Percentiles rank a stretch among this genome's conserved stretches.
phyloP scores from a whole-genome alignment of 306 rosid genomes.

The Sesbania bispinosa region DNA sequence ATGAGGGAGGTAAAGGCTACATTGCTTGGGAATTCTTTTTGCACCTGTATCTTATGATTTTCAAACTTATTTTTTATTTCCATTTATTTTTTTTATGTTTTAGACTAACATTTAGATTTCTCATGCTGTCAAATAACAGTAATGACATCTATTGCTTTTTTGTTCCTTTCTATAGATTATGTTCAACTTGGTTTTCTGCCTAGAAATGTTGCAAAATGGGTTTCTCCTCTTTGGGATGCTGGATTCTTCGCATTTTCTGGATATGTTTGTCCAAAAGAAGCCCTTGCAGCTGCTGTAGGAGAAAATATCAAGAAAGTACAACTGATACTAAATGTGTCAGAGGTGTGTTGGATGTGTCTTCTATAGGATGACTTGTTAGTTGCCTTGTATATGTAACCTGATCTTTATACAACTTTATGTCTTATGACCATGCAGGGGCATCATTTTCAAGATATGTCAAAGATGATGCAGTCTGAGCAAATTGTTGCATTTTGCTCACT shows the following conservation, averaged over 20 bases:
- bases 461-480: constrained; percentile 52
- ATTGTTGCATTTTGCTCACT: constrained; percentile 53
- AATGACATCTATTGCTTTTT: constrained; percentile 13
- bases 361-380: constrained; percentile 14
- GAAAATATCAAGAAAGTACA: constrained; percentile 51
- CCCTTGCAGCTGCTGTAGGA: constrained; percentile 66
- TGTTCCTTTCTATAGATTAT: constrained; percentile 36
- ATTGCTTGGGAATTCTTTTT: constrained; percentile 25
- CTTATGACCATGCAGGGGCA: constrained; percentile 50
- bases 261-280: constrained; percentile 62
- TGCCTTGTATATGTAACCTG: constrained; percentile 11
- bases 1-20: constrained; percentile 53
- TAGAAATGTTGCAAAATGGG: constrained; percentile 70
- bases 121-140: constrained; percentile 17
- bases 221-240: constrained; percentile 82
- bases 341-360: constrained; percentile 42
- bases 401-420: constrained; percentile 5
- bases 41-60: constrained; percentile 15
- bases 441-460: constrained; percentile 50
- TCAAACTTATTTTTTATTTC: too few species aligned
- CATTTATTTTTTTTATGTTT: too few species aligned
- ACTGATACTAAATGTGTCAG: constrained; percentile 49
- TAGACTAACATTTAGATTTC: neutral
- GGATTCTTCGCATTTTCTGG: constrained; percentile 69
- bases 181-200: constrained; percentile 82